These are phyloP conservation scores for Vigna trinervia DNA, from an alignment of 306 rosid species.

Conservation along the genomic window DNA sequence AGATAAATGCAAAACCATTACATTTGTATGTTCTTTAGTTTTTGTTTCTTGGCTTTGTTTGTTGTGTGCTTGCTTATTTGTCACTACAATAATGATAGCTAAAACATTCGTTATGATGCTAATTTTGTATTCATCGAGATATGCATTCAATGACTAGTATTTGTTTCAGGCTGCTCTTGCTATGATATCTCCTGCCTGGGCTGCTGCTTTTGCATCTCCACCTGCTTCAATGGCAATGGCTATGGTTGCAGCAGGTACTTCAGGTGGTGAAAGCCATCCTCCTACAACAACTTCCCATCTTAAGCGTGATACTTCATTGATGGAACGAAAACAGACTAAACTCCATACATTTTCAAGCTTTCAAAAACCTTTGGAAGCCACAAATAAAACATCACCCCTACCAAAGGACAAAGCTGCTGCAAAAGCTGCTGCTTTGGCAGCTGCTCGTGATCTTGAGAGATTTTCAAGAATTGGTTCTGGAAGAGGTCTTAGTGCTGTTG, in stretches of 20 bases:
- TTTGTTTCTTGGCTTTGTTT: background rate
- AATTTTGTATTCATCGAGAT: background rate
- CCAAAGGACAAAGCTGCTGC: constrained; percentile 98
- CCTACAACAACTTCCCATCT: constrained; percentile 63
- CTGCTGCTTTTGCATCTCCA: constrained; percentile 99
- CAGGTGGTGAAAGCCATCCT: constrained; percentile 85
- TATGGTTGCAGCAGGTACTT: constrained; percentile 99
- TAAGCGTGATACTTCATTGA: constrained; percentile 82
- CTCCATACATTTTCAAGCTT: constrained; percentile 95
- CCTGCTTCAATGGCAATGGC: constrained; percentile 99
- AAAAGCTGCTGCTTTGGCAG: constrained; percentile 98
- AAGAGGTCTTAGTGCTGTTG: constrained; percentile 98
- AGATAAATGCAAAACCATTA: background rate
- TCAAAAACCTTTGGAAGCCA: constrained; percentile 74
- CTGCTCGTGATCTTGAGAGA: constrained; percentile 96
- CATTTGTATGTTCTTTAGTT: background rate
- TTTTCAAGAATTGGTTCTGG: constrained; percentile 95
- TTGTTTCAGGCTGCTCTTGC: constrained; percentile 91
- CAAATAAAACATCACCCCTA: constrained; percentile 69
- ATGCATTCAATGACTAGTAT: constrained; percentile 33
- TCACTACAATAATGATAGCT: constrained; percentile 5
- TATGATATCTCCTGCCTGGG: constrained; percentile 97
- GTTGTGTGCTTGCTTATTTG: background rate
- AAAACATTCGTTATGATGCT: background rate
- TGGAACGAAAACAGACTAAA: constrained; percentile 81